Evolutionary conservation across 495 filamentous ascomycete genomes (phyloP).

Genomic region (Cairneyella variabilis): DNA sequence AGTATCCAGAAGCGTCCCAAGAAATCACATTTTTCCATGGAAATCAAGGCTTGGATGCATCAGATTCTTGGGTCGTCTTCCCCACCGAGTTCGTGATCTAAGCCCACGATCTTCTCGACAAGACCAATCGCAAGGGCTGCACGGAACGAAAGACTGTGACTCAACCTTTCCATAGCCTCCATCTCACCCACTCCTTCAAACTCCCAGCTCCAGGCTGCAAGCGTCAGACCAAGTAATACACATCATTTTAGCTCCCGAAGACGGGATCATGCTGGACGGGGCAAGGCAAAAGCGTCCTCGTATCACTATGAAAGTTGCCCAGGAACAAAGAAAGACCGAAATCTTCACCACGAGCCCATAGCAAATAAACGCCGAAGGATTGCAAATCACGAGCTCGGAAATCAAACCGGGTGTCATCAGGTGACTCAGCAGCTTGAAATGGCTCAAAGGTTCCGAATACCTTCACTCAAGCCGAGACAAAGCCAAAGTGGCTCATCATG

Average conservation of each 20-base stretch:
- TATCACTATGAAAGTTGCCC: background rate
- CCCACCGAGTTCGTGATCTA: background rate
- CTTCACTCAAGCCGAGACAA: background rate
- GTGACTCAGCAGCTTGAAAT: background rate
- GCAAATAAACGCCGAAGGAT: conserved; percentile 2
- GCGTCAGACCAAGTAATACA: conserved; percentile 13
- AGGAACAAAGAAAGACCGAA: background rate
- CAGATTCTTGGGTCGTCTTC: background rate
- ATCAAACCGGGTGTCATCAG: background rate
- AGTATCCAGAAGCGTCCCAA: background rate
- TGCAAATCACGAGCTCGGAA: conserved; percentile 1
- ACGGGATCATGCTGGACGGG: conserved; percentile 4
- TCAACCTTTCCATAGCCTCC: conserved; percentile 14
- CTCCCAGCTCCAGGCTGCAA: too few relatives aligned
- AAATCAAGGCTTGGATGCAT: conserved; percentile 3
- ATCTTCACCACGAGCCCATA: background rate
- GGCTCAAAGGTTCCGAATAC: background rate
- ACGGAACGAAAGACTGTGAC: conserved; percentile 2
- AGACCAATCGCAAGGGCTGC: conserved; percentile 4
- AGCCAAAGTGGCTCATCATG: background rate
- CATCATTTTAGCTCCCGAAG: conserved; percentile 2
- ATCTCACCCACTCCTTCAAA: conserved; percentile 11
- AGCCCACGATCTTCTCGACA: background rate
- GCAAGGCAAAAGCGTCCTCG: background rate
- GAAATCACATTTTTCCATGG: background rate